phyloP scores from a whole-genome alignment of 371 early-diverging fungal genomes.

The Globomyces sp. region DNA sequence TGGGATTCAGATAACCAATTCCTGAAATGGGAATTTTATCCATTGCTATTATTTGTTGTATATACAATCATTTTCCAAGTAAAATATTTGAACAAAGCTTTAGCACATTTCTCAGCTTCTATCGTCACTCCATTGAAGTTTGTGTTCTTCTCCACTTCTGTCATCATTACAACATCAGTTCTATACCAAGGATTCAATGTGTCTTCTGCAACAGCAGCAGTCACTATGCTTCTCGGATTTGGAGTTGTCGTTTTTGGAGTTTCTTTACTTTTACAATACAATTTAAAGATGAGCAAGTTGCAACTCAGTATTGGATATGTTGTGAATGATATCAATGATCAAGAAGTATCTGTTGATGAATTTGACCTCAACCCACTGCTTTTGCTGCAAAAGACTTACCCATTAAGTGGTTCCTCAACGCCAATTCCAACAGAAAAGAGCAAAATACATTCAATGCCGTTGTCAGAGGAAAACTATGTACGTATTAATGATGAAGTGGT shows the following conservation, averaged over 20 bases:
- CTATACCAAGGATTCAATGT: conserved; percentile 33
- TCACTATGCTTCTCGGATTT: conserved; percentile 45
- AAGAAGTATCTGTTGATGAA: conserved; percentile 16
- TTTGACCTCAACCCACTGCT: conserved; percentile 18
- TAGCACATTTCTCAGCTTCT: conserved; percentile 31
- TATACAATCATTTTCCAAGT: conserved; percentile 27
- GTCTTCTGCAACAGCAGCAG: conserved; percentile 13
- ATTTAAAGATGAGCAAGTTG: conserved; percentile 28
- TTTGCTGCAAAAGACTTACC: conserved; percentile 17
- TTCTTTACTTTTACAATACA: conserved; percentile 34
- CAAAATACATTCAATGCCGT: too few relatives aligned
- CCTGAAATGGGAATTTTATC: conserved; percentile 20
- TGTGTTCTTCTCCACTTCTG: conserved; percentile 37
- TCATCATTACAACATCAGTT: conserved; percentile 28
- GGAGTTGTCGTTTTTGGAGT: conserved; percentile 43
- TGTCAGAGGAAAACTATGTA: too few relatives aligned
- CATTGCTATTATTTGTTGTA: conserved; percentile 20
- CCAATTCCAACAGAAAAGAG: too few relatives aligned
- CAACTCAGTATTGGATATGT: not conserved
- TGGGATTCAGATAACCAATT: conserved; percentile 31
- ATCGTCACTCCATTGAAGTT: conserved; percentile 45
- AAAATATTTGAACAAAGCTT: conserved; percentile 22
- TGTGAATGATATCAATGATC: conserved; percentile 24
- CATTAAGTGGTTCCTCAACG: not conserved
- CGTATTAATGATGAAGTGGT: too few relatives aligned